These are phyloP conservation scores for Lyophyllum atratum DNA, from an alignment of 768 basidiomycete species.

Conservation along the genomic window DNA sequence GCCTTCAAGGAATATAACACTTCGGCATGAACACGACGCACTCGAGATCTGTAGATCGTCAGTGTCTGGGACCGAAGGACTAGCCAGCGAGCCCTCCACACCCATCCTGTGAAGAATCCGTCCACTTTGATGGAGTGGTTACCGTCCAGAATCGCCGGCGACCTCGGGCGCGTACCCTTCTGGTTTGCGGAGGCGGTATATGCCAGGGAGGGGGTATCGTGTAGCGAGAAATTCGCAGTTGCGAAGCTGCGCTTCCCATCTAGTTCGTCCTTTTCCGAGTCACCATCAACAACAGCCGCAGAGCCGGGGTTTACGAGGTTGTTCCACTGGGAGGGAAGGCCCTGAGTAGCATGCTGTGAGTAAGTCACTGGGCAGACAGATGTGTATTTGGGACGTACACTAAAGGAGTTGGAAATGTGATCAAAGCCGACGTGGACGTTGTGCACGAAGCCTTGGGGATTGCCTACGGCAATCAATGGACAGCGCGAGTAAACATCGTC, in stretches of 20 bases:
- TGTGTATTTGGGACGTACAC: slow-evolving; percentile 21
- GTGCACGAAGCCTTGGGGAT: slow-evolving; percentile 41
- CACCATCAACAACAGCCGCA: not conserved
- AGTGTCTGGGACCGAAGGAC: slow-evolving; percentile 67
- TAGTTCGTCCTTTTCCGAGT: slow-evolving; percentile 6
- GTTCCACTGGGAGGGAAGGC: slow-evolving; percentile 18
- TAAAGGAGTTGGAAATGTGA: slow-evolving; percentile 28
- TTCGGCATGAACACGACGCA: slow-evolving; percentile 32
- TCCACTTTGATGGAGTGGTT: slow-evolving; percentile 74
- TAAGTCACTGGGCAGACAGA: not conserved
- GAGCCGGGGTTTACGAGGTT: slow-evolving; percentile 7
- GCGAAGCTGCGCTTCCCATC: slow-evolving; percentile 1
- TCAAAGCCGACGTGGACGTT: slow-evolving; percentile 41
- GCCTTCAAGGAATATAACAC: not conserved
- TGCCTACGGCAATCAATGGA: slow-evolving; percentile 35
- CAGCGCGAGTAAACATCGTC: slow-evolving; percentile 45
- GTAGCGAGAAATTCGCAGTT: not conserved
- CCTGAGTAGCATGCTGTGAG: slow-evolving; percentile 7
- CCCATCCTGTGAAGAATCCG: slow-evolving; percentile 66
- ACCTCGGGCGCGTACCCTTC: slow-evolving; percentile 11
- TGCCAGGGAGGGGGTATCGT: slow-evolving; percentile 15
- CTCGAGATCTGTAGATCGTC: slow-evolving; percentile 77
- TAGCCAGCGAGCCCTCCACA: slow-evolving; percentile 79
- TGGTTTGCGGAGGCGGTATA: slow-evolving; percentile 11
- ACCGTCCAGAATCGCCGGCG: slow-evolving; percentile 52